Evolutionary conservation across 805 yeast genomes (phyloP), one percentile per base, ranked within the genome.

Genomic region (Lachancea quebecensis): DNA sequence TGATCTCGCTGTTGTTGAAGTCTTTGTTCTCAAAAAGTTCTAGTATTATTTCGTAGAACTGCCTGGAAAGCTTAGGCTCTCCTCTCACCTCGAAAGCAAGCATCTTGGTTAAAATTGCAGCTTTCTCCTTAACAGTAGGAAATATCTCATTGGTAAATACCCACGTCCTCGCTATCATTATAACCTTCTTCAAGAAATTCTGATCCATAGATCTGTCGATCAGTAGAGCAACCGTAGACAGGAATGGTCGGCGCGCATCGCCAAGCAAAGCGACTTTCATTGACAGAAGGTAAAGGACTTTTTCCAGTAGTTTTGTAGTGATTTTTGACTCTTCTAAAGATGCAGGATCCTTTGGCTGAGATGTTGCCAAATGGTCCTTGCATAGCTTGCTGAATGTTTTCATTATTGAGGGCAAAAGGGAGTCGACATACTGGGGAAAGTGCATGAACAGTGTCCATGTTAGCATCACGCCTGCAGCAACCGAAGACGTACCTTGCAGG

Each of bases 71-170:
- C 1, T 85, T 78, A 7, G 86, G 77, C 58, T 91, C 96, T 3
- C 95, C 95, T 51, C 95, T 74, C 37, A 82, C 73, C 58, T 91
- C 98, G 60, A 88, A 90, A 1, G 86, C 85, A 76, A 91, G 78
- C 96, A 95, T 89, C 65, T 93, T 93, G 11, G 90, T 77, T 46
- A 93, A 70, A 35, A 93, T 82, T 0, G 95, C 97, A 1, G 98
- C 96, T 61, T 93, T 93, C 58, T 93, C 99, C 60, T 93, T 95
- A 2, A 85, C 80, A 0, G 98, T 87, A 2, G 99, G 99, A 70
- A 89, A 89, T 17, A 87, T 72, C 52, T 87, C 96, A 46, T 82
- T 78, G 2, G 87, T 78, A 59, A 95, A 89, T 0, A 90, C 91
- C 99, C 99, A 93, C 12, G 75, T 75, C 56, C 90, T 78, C 1